Conservation (phyloP, 768 basidiomycete genomes). For the Pleurotus ostreatus region DNA sequence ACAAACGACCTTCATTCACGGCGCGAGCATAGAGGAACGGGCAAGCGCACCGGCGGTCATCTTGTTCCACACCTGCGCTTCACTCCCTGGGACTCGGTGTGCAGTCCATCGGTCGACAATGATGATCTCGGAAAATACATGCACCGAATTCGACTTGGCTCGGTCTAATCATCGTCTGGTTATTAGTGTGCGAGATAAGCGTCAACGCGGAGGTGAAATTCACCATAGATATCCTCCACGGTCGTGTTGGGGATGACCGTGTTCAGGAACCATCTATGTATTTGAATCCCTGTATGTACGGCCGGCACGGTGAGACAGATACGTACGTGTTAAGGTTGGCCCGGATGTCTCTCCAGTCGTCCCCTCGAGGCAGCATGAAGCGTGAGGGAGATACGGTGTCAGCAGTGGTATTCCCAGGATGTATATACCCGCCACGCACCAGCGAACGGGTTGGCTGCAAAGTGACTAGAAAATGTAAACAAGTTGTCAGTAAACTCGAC, state of each 20-base stretch:
- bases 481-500: neutral
- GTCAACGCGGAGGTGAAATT: neutral
- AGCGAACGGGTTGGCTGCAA: slow-evolving; percentile 1
- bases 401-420: neutral
- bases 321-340: slow-evolving; percentile 1
- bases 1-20: neutral
- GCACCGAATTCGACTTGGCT: neutral
- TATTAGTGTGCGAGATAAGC: neutral
- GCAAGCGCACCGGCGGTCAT: slow-evolving; percentile 3
- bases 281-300: too few relatives aligned
- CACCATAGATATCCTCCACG: neutral
- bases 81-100: neutral
- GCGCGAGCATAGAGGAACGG: neutral
- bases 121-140: slow-evolving; percentile 1
- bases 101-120: slow-evolving; percentile 8
- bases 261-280: slow-evolving; percentile 3
- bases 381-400: neutral
- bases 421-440: slow-evolving; percentile 6
- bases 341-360: slow-evolving; percentile 2
- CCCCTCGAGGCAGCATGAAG: neutral
- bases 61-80: slow-evolving; percentile 7
- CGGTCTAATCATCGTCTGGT: neutral
- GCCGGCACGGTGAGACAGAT: too few relatives aligned
- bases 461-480: neutral
- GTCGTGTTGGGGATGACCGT: slow-evolving; percentile 4